Evolutionary conservation across 768 basidiomycete species (phyloP).

Genomic region (Lactifluus piperatus): DNA sequence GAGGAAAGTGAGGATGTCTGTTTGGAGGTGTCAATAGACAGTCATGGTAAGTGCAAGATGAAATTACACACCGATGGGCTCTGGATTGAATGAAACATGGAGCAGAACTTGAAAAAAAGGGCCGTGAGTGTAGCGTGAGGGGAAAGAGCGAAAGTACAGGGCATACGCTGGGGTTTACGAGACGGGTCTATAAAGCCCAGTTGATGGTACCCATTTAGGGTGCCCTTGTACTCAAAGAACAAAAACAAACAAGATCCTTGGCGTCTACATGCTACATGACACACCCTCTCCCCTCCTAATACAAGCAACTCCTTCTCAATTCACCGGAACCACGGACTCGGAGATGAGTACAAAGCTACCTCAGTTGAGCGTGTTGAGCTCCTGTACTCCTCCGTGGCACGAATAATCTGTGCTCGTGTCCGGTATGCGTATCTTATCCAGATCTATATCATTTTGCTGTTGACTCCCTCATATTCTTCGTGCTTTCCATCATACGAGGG

Average conservation of each 20-base stretch:
- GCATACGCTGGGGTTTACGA: neutral
- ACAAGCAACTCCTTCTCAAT: neutral
- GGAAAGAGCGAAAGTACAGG: neutral
- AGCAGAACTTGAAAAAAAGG: neutral
- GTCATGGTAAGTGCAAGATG: too few relatives aligned
- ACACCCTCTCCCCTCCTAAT: neutral
- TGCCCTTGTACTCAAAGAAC: constrained; percentile 12
- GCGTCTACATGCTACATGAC: neutral
- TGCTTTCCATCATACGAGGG: neutral
- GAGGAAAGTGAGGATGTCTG: constrained; percentile 12
- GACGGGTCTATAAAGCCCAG: neutral
- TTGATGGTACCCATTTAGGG: neutral
- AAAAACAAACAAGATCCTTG: neutral
- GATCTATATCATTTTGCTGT: neutral
- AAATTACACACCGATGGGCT: neutral
- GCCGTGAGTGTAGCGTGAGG: neutral
- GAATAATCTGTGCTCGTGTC: neutral
- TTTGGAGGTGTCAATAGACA: neutral
- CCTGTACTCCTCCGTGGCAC: neutral
- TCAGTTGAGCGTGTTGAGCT: neutral
- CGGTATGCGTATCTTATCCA: neutral
- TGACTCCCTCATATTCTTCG: neutral
- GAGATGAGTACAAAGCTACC: neutral
- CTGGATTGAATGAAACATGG: constrained; percentile 4
- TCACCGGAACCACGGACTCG: neutral